Percentiles rank a stretch among this genome's conserved stretches.
These are phyloP conservation scores for Kodamaea plutei DNA, from an alignment of 1,139 yeast genomes.

Conservation along the genomic window DNA sequence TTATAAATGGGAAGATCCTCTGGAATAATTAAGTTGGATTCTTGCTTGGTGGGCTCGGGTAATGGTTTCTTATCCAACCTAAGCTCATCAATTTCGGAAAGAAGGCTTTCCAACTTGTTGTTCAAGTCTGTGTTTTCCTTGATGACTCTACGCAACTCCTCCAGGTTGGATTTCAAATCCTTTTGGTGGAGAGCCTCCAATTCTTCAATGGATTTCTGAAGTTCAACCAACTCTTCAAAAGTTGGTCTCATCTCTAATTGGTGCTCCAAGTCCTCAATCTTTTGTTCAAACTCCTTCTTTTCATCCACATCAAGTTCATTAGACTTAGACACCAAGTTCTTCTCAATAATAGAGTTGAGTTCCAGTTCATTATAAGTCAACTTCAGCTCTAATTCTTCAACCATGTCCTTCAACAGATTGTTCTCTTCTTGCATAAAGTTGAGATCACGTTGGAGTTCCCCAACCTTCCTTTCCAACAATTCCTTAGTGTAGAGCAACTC, in stretches of 20 bases:
- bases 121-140: slow-evolving; percentile 17
- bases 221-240: slow-evolving; percentile 22
- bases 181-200: slow-evolving; percentile 26
- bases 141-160: slow-evolving; percentile 22
- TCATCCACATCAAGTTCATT: slow-evolving; percentile 10
- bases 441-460: slow-evolving; percentile 51
- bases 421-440: slow-evolving; percentile 22
- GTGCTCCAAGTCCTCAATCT: slow-evolving; percentile 22
- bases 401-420: slow-evolving; percentile 8
- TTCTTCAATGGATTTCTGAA: slow-evolving; percentile 22
- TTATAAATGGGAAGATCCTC: slow-evolving; percentile 42
- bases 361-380: slow-evolving; percentile 13
- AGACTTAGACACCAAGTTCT: slow-evolving; percentile 12
- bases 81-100: slow-evolving; percentile 10
- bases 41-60: slow-evolving; percentile 16
- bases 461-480: slow-evolving; percentile 45
- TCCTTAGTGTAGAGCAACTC: slow-evolving; percentile 9
- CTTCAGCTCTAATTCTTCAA: slow-evolving; percentile 9
- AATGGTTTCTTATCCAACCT: slow-evolving; percentile 4
- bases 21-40: not conserved
- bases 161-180: slow-evolving; percentile 28
- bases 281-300: slow-evolving; percentile 11
- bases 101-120: slow-evolving; percentile 16
- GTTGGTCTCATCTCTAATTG: slow-evolving; percentile 23
- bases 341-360: slow-evolving; percentile 12